phyloP scores from a whole-genome alignment of 148 eudicot genomes.

The Camellia sinensis region DNA sequence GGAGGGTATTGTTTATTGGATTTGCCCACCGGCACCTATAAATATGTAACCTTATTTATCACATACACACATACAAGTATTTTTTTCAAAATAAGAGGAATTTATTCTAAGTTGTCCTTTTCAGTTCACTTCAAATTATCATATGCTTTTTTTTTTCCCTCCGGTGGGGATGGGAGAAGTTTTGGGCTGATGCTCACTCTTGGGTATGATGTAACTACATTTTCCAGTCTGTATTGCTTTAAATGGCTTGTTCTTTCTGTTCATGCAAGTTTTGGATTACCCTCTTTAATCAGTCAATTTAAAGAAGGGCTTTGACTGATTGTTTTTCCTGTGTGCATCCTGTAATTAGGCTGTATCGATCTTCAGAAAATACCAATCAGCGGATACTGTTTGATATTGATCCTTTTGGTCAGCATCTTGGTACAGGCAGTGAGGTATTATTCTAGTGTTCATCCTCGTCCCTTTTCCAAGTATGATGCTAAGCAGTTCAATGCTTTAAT shows the following conservation, averaged over 20 bases:
- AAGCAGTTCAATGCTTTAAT: background rate
- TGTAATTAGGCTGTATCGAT: slow-evolving; percentile 72
- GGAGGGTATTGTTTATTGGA: background rate
- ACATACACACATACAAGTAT: no score
- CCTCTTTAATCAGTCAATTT: background rate
- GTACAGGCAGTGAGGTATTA: slow-evolving; percentile 93
- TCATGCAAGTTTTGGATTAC: background rate
- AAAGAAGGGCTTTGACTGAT: slow-evolving; percentile 8
- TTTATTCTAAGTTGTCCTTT: background rate
- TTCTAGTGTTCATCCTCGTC: slow-evolving; percentile 3
- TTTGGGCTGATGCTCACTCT: background rate
- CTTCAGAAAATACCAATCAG: slow-evolving; percentile 87
- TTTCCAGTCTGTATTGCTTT: background rate
- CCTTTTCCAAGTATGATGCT: background rate
- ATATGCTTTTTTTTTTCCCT: background rate
- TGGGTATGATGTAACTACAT: background rate
- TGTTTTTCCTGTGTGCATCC: slow-evolving; percentile 7
- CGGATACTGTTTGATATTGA: slow-evolving; percentile 89
- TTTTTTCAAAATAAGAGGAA: background rate
- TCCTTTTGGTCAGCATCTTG: slow-evolving; percentile 84
- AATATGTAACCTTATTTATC: background rate
- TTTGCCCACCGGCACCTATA: background rate
- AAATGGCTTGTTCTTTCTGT: background rate
- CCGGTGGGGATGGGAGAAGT: background rate
- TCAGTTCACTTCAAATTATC: no score